Conservation (phyloP, 1,139 yeast species). For the Wickerhamomyces sp. region DNA sequence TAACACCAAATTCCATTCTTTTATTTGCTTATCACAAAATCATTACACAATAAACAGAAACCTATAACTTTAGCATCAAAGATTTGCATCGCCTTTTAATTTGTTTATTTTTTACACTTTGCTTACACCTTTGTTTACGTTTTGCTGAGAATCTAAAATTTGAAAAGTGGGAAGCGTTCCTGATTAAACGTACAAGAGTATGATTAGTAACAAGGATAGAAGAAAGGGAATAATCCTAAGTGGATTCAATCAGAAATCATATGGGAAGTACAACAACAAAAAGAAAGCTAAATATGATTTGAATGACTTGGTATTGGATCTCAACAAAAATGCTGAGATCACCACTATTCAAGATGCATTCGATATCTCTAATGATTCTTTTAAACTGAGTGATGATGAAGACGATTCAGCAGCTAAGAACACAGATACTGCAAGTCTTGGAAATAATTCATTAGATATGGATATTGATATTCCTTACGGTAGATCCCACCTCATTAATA, state of each 20-base stretch:
- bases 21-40: no score
- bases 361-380: constrained; percentile 22
- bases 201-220: constrained; percentile 20
- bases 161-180: no score
- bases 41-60: neutral
- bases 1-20: no score
- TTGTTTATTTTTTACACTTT: no score
- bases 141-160: no score
- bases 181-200: no score
- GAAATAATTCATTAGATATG: constrained; percentile 8
- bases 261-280: constrained; percentile 21
- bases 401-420: constrained; percentile 1
- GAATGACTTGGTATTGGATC: constrained; percentile 19
- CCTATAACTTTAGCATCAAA: no score
- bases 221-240: constrained; percentile 22
- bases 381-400: constrained; percentile 20
- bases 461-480: constrained; percentile 19
- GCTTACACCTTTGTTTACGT: no score
- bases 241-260: constrained; percentile 14
- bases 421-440: constrained; percentile 3
- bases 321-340: constrained; percentile 5
- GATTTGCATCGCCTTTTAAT: no score
- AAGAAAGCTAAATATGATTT: constrained; percentile 19
- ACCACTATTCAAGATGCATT: constrained; percentile 7
- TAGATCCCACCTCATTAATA: constrained; percentile 14